These are phyloP conservation scores for Kuraishia cidri DNA, from an alignment of 805 yeast genomes.

Conservation along the genomic window DNA sequence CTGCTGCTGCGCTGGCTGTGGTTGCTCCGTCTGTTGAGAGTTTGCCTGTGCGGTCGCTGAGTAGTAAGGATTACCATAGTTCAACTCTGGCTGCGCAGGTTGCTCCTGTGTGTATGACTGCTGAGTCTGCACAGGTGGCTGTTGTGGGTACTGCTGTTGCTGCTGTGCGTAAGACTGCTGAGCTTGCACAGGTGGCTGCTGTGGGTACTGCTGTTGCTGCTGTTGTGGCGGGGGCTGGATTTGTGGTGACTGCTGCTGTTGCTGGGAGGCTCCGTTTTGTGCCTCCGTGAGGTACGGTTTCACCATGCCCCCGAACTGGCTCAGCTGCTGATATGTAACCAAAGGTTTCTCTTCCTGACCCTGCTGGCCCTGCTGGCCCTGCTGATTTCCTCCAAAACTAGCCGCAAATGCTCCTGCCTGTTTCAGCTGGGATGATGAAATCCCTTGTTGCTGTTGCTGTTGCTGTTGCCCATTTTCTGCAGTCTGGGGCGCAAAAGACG, in stretches of 20 bases:
- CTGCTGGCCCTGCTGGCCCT: slow-evolving; percentile 5
- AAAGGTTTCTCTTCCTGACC: slow-evolving; percentile 9
- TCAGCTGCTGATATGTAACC: slow-evolving; percentile 5
- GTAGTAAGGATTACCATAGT: slow-evolving; percentile 4
- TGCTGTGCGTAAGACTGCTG: slow-evolving; percentile 4
- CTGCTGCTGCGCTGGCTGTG: no score
- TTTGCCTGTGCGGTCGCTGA: not conserved
- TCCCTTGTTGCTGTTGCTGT: slow-evolving; percentile 9
- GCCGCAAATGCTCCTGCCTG: slow-evolving; percentile 9
- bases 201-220: slow-evolving; percentile 1
- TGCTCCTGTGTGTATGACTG: not conserved
- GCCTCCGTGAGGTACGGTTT: slow-evolving; percentile 2
- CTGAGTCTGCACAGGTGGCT: slow-evolving; percentile 1
- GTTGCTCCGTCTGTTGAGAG: no score
- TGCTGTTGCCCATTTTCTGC: slow-evolving; percentile 6
- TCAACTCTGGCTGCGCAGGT: slow-evolving; percentile 1
- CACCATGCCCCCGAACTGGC: slow-evolving; percentile 2
- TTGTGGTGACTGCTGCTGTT: slow-evolving; percentile 4
- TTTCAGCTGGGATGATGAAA: slow-evolving; percentile 7
- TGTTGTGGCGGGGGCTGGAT: slow-evolving; percentile 1
- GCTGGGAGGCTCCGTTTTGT: not conserved
- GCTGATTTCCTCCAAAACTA: slow-evolving; percentile 2
- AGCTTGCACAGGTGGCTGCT: slow-evolving; percentile 5
- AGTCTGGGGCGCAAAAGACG: slow-evolving; percentile 2
- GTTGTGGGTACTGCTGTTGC: slow-evolving; percentile 1